Evolutionary conservation across 2,329 filamentous ascomycete species (phyloP).

Genomic region (Fusarium keratoplasticum): DNA sequence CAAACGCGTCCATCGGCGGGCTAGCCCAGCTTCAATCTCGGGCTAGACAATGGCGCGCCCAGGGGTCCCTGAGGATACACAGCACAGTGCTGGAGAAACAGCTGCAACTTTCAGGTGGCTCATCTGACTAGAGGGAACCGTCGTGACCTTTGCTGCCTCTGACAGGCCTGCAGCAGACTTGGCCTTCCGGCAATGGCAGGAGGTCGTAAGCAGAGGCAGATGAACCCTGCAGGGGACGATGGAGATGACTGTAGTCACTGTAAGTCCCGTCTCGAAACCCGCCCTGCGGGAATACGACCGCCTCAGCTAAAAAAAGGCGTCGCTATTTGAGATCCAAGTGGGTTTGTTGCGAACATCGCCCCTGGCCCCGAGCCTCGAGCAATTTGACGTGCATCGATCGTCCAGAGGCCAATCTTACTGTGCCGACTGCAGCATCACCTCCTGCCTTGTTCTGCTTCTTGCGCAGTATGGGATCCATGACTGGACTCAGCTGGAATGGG

Average conservation of each 20-base stretch:
- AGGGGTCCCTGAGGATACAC: conserved; percentile 12
- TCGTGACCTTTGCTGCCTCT: conserved; percentile 20
- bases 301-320: conserved; percentile 36
- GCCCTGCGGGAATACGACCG: conserved; percentile 8
- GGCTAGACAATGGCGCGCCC: conserved; percentile 1
- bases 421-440: not conserved
- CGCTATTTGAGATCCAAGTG: conserved; percentile 18
- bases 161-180: conserved; percentile 7
- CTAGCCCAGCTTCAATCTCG: conserved; percentile 21
- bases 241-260: conserved; percentile 1
- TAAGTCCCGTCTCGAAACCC: conserved; percentile 8
- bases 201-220: conserved; percentile 23
- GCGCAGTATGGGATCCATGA: not conserved
- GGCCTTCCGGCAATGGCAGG: conserved; percentile 29
- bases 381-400: conserved; percentile 44
- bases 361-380: conserved; percentile 9
- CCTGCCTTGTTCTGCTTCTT: not conserved
- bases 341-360: conserved; percentile 21
- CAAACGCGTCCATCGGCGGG: conserved; percentile 25
- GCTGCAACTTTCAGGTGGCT: conserved; percentile 42
- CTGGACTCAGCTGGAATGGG: not conserved
- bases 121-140: conserved; percentile 31
- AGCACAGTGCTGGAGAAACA: conserved; percentile 10
- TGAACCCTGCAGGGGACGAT: conserved; percentile 31
- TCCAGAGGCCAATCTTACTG: conserved; percentile 28